Base-by-base conservation (phyloP, 371 early-diverging fungal genomes). In the Mortierella sp. region DNA sequence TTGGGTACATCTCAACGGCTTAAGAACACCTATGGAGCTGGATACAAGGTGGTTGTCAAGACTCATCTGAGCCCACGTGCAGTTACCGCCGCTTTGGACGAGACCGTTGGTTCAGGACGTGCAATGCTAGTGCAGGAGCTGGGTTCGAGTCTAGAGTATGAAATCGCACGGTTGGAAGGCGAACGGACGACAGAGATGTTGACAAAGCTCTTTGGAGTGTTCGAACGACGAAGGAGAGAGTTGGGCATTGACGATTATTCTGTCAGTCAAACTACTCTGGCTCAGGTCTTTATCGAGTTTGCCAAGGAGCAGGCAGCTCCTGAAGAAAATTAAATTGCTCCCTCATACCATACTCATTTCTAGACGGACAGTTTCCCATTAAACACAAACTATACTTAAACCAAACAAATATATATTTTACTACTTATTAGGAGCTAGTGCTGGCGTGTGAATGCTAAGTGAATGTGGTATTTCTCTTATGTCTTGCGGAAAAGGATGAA, bases 1-100 rank as follows among this genome's bases (percentile, higher is more conserved):
- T 58, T 88, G 2, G 88, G 88, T 4, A 84, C 84, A 12, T 72
- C 85, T 37, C 80, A 83, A 65, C 80, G 81, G 6, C 66, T 87
- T 48, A 87, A 86, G 70, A 72, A 71, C 56, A 75, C 75, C 7
- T 85, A 83, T 43, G 86, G 86, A 6, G 72, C 72, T 1, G 81
- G 81, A 0, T 84, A 82, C 73, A 82, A 82, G 53, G 66, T 82
- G 29, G 55, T 71, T 29, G 68, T 82, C 46, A 70, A 70, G 65
- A 79, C 82, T 0, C 68, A 58, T 21, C 28, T 48, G 26, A 45
- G 23, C 43, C 19, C 51, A 19, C 26, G 43, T 9, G 63, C 70
- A 7, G 68, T 71, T 23, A 70, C 75, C 6, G 23, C 23, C 0
- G 72, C 66, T 0, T 26, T 81, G 51, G 73, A 74, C 11, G 47